Evolutionary conservation across 1,284 basidiomycete genomes (phyloP), one percentile per base, ranked within the genome.

Genomic region (Coniophora puteana): DNA sequence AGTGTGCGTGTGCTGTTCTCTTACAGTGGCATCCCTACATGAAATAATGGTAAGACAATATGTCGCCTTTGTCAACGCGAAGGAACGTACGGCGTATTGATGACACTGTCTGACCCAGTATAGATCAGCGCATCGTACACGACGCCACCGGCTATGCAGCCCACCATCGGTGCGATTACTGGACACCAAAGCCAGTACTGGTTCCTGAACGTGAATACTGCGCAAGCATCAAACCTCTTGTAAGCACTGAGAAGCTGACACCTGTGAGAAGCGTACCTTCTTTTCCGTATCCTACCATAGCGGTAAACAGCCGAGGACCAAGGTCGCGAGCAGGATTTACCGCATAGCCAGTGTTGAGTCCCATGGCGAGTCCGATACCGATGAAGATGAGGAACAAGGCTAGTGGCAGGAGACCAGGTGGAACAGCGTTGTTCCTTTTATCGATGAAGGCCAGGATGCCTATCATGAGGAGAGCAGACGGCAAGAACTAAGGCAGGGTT

Each of bases 111-210:
- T 10, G 63, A 41, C 3, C 78, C 78, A 16, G 69, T 66, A 52
- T 71, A 78, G 44, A 82, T 41, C 32, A 80, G 63, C 8, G 58
- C 34, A 47, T 82, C 79, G 47, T 83, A 83, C 18, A 71, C 49
- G 41, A 76, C 62, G 7, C 68, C 67, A 26, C 75, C 82, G 8
- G 62, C 48, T 40, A 76, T 67, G 34, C 69, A 77, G 18, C 81
- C 83, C 20, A 74, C 44, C 45, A 83, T 71, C 3, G 80, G 74
- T 2, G 62, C 81, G 28, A 85, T 59, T 8, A 80, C 48, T 11
- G 82, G 76, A 49, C 80, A 81, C 87, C 87, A 89, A 11, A 87
- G 45, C 84, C 84, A 90, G 54, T 88, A 90, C 46, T 83, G 81
- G 51, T 67, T 71, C 44, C 72, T 63, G 49, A 66, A 74, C 21